phyloP scores from a whole-genome alignment of 176 grass and related monocot species.

The Poa annua region DNA sequence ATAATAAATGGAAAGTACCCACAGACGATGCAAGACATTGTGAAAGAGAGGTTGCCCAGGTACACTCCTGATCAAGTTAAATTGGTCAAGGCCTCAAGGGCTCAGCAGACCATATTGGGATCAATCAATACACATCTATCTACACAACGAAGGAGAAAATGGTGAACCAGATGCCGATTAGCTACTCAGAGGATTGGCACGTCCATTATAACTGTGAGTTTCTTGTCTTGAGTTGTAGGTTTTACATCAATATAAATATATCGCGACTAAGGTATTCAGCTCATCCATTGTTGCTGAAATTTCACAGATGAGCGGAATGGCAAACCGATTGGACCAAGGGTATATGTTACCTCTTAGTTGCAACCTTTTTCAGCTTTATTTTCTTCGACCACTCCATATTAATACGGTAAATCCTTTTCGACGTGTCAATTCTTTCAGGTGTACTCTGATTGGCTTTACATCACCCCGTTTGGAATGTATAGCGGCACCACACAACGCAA shows the following conservation, averaged over 20 bases:
- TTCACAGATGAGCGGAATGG: constrained; percentile 60
- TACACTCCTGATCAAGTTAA: constrained; percentile 71
- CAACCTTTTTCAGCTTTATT: not conserved
- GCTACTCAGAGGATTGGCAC: constrained; percentile 78
- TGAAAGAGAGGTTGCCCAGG: constrained; percentile 63
- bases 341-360: constrained; percentile 29
- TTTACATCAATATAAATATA: not conserved
- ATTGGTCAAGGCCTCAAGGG: constrained; percentile 85
- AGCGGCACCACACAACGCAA: too few species aligned
- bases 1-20: constrained; percentile 71
- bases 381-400: not conserved
- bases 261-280: not conserved
- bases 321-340: constrained; percentile 66
- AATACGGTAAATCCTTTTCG: not conserved
- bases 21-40: constrained; percentile 65
- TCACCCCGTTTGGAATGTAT: constrained; percentile 75
- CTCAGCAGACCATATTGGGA: constrained; percentile 73
- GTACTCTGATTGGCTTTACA: constrained; percentile 81
- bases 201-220: constrained; percentile 37
- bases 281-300: not conserved
- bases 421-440: constrained; percentile 50
- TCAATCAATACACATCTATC: constrained; percentile 82
- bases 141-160: constrained; percentile 51
- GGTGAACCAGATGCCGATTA: constrained; percentile 39
- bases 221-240: not conserved